Evolutionary conservation across 73 alveolate species (phyloP).

Genomic region (Blepharisma japonicum): DNA sequence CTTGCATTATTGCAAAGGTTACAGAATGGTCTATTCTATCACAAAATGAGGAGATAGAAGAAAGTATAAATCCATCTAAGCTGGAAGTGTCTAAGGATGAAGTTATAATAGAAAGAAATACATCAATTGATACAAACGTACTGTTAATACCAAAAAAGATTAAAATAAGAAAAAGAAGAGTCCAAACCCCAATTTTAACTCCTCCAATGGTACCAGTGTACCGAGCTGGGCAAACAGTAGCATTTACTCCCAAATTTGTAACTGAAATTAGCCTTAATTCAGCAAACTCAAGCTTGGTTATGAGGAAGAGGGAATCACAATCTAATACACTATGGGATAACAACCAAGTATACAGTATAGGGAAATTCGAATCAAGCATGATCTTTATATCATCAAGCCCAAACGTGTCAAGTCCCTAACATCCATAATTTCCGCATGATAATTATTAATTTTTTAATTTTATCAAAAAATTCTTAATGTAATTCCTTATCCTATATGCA

Average conservation of each 20-base stretch:
- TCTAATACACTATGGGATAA: too few relatives aligned
- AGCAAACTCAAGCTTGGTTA: too few relatives aligned
- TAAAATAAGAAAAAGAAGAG: background rate
- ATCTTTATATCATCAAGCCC: too few relatives aligned
- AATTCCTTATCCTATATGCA: too few relatives aligned
- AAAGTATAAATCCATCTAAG: background rate
- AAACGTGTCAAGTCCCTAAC: too few relatives aligned
- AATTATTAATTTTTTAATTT: too few relatives aligned
- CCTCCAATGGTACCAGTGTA: background rate
- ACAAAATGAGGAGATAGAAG: background rate
- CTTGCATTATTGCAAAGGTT: conserved; percentile 1
- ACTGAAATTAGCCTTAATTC: background rate
- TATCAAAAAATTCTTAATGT: too few relatives aligned
- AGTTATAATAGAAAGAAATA: background rate
- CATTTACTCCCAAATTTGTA: background rate
- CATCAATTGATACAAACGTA: background rate
- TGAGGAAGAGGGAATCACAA: too few relatives aligned
- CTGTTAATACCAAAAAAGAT: background rate
- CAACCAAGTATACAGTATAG: too few relatives aligned
- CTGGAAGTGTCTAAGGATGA: background rate
- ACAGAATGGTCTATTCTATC: conserved; percentile 3
- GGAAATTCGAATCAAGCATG: too few relatives aligned
- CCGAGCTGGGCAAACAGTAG: background rate
- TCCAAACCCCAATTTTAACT: background rate
- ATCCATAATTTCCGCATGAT: too few relatives aligned